Evolutionary conservation across 768 basidiomycete species (phyloP), one percentile per base, ranked within the genome.

Genomic region (Hericium rajendrae): DNA sequence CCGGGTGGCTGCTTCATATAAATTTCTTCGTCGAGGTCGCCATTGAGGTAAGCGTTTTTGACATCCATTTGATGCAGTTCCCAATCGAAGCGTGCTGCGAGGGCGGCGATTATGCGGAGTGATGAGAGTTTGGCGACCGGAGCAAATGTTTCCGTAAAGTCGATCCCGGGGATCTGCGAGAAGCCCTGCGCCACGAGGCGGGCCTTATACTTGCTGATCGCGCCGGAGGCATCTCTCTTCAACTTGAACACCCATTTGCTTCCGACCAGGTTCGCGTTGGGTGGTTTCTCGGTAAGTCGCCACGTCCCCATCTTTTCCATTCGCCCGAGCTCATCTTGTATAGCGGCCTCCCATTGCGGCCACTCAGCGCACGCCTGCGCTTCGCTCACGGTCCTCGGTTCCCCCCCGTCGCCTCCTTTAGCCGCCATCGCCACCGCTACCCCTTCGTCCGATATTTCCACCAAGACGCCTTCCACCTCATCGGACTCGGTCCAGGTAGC

Each of bases 1-100:
- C 73, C 71, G 0, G 67, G 68, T 1, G 75, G 74, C 51, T 72
- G 69, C 10, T 67, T 38, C 74, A 81, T 78, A 65, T 73, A 80
- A 41, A 81, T 74, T 8, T 65, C 64, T 38, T 71, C 62, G 32
- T 48, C 40, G 10, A 78, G 69, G 24, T 71, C 63, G 2, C 70
- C 66, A 54, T 71, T 74, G 0, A 80, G 68, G 60, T 71, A 79
- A 0, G 74, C 74, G 0, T 66, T 65, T 37, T 73, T 74, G 16
- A 80, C 69, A 60, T 82, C 74, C 9, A 78, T 64, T 50, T 68
- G 67, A 18, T 74, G 61, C 5, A 80, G 48, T 5, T 77, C 65
- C 58, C 72, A 72, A 26, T 69, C 59, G 8, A 70, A 48, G 0
- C 54, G 6, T 0, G 75, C 73, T 0, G 76, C 74, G 16, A 22